phyloP scores from a whole-genome alignment of 148 eudicot genomes.

The Silene uniflora region DNA sequence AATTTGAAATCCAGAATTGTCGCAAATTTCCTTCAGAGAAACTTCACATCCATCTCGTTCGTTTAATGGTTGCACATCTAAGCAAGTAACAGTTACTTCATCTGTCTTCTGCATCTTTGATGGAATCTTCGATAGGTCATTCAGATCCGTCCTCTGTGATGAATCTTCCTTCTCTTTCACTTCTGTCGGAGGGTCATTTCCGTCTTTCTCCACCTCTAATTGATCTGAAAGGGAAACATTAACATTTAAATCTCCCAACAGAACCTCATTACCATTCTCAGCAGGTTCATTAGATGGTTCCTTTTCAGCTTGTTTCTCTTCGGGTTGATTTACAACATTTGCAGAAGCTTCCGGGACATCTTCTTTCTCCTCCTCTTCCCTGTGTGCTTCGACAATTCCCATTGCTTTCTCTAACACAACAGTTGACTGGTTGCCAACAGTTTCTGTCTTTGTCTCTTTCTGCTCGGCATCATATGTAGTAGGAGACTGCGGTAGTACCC shows the following conservation, averaged over 20 bases:
- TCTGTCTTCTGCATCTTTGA: constrained; percentile 22
- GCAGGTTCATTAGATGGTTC: background rate
- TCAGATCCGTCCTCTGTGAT: background rate
- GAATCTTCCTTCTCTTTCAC: background rate
- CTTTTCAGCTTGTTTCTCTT: background rate
- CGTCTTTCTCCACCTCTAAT: background rate
- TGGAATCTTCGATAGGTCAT: constrained; percentile 19
- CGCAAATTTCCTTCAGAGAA: constrained; percentile 1
- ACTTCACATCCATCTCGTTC: background rate
- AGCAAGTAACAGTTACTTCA: background rate
- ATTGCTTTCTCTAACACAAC: constrained; percentile 10
- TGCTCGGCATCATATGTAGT: constrained; percentile 2
- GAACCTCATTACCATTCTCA: background rate
- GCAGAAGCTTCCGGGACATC: background rate
- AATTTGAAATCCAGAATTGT: constrained; percentile 16
- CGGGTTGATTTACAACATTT: background rate
- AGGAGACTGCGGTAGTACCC: background rate
- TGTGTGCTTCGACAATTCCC: background rate
- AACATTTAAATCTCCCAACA: background rate
- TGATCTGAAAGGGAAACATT: background rate
- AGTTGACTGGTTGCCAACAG: background rate
- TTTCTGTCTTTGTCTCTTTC: background rate
- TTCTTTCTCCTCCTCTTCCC: constrained; percentile 1
- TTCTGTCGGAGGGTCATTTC: background rate
- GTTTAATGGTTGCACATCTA: background rate